Evolutionary conservation across 2,329 filamentous ascomycete genomes (phyloP).

Genomic region (Leptographium galeiforme): DNA sequence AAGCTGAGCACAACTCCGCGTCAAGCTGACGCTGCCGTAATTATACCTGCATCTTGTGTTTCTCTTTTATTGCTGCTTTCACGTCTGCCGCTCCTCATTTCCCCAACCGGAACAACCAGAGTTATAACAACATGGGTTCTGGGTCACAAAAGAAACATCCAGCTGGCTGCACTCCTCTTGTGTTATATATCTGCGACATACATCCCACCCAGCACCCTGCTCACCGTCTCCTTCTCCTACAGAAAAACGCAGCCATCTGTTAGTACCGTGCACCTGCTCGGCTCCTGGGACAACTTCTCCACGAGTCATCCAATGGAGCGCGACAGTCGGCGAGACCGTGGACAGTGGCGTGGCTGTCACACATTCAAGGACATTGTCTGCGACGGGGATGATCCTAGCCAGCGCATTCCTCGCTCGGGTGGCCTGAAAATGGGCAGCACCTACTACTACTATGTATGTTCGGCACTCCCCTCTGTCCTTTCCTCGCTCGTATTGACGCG

Average conservation of each 20-base stretch:
- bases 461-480: not conserved
- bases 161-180: not conserved
- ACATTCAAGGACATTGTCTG: slow-evolving; percentile 75
- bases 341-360: slow-evolving; percentile 80
- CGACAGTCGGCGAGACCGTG: slow-evolving; percentile 59
- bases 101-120: not conserved
- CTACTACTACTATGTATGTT: slow-evolving; percentile 88
- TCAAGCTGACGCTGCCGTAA: not conserved
- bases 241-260: slow-evolving; percentile 49
- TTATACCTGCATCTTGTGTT: not conserved
- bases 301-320: slow-evolving; percentile 68
- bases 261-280: slow-evolving; percentile 64
- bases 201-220: not conserved
- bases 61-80: not conserved
- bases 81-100: not conserved
- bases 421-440: slow-evolving; percentile 84
- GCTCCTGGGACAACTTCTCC: slow-evolving; percentile 92
- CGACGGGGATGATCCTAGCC: slow-evolving; percentile 51
- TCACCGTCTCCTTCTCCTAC: slow-evolving; percentile 2
- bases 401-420: slow-evolving; percentile 49
- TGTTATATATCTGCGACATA: not conserved
- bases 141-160: not conserved
- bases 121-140: not conserved
- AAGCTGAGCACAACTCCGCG: not conserved
- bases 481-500: slow-evolving; percentile 8